Evolutionary conservation across 2,329 filamentous ascomycete species (phyloP).

Genomic region (Drechmeria coniospora): DNA sequence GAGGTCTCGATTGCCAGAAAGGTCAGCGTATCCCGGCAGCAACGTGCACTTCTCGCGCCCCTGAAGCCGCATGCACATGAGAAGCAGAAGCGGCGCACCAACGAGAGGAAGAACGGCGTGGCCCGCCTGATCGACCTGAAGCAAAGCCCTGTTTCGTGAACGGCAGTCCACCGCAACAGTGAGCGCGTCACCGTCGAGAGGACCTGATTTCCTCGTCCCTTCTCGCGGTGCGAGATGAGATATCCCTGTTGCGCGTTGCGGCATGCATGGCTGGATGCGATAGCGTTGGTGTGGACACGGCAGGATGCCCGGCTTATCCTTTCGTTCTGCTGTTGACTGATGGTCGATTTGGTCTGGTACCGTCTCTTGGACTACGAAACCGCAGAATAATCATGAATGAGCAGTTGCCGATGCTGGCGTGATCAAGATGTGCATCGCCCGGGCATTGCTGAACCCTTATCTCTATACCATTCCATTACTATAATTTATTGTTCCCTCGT

Average conservation of each 20-base stretch:
- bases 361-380: too few relatives aligned
- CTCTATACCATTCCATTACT: slow-evolving; percentile 1
- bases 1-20: slow-evolving; percentile 54
- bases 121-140: slow-evolving; percentile 29
- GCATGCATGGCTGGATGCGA: too few relatives aligned
- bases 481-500: not conserved
- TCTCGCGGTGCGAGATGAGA: not conserved
- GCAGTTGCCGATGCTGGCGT: too few relatives aligned
- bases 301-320: too few relatives aligned
- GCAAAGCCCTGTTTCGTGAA: slow-evolving; percentile 13
- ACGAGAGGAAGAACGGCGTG: slow-evolving; percentile 24
- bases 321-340: too few relatives aligned
- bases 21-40: slow-evolving; percentile 48
- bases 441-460: not conserved
- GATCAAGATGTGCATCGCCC: not conserved
- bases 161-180: slow-evolving; percentile 31
- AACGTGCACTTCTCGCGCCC: slow-evolving; percentile 43
- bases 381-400: too few relatives aligned
- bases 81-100: slow-evolving; percentile 8
- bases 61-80: slow-evolving; percentile 18
- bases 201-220: slow-evolving; percentile 11
- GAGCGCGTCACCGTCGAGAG: slow-evolving; percentile 37
- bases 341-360: too few relatives aligned
- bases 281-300: too few relatives aligned
- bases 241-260: too few relatives aligned